phyloP scores from a whole-genome alignment of 83 land plant genomes.

The Picea engelmannii region DNA sequence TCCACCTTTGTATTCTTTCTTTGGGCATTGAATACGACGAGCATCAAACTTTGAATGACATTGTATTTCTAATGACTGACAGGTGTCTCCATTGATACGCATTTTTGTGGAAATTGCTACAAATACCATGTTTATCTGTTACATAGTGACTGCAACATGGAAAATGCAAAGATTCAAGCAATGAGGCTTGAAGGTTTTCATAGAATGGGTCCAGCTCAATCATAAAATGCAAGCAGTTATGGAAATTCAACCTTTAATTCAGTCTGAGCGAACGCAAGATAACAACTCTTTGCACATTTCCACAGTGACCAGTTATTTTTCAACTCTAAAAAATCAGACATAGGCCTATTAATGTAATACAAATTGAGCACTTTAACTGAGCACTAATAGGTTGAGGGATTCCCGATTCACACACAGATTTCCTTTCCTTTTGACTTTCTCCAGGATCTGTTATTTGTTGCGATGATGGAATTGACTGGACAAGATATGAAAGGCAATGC shows the following conservation, averaged over 20 bases:
- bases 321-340: constrained; percentile 91
- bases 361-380: constrained; percentile 75
- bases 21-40: too few species aligned
- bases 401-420: constrained; percentile 26
- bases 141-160: constrained; percentile 97
- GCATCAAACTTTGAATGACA: too few species aligned
- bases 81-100: constrained; percentile 95
- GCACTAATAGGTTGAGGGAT: constrained; percentile 14
- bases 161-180: constrained; percentile 93
- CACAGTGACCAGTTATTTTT: constrained; percentile 95
- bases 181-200: constrained; percentile 96
- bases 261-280: constrained; percentile 86
- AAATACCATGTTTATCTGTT: constrained; percentile 98
- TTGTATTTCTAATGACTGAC: too few species aligned
- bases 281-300: constrained; percentile 96
- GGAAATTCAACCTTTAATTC: constrained; percentile 96
- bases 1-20: too few species aligned
- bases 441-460: constrained; percentile 27
- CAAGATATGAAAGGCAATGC: constrained; percentile 39
- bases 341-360: constrained; percentile 95
- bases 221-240: constrained; percentile 95
- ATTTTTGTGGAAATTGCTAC: constrained; percentile 96
- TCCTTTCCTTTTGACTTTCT: constrained; percentile 53
- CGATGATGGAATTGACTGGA: constrained; percentile 62
- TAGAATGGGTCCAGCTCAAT: constrained; percentile 96